Evolutionary conservation across 805 yeast species (phyloP).

Genomic region (Starmerella floris): DNA sequence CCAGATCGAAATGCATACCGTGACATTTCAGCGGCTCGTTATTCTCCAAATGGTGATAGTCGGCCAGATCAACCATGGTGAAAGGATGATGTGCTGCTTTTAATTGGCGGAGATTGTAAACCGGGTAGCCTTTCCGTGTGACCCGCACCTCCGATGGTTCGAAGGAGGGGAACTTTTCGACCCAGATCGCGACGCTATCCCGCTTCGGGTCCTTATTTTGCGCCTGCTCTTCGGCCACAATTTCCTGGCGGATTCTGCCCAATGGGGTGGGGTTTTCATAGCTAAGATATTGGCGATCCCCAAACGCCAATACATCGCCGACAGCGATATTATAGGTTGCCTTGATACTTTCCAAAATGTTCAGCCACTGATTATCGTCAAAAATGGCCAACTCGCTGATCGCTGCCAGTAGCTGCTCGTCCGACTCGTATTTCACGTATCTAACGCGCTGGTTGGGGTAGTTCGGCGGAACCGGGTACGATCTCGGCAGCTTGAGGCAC

Average conservation of each 20-base stretch:
- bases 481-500: conserved; percentile 27
- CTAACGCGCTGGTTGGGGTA: no score
- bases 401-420: conserved; percentile 2
- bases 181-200: conserved; percentile 42
- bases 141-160: conserved; percentile 38
- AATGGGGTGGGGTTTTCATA: conserved; percentile 94
- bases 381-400: conserved; percentile 7
- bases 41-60: conserved; percentile 41
- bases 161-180: conserved; percentile 84
- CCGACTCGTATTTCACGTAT: conserved; percentile 3
- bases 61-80: conserved; percentile 73
- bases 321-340: conserved; percentile 26
- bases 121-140: conserved; percentile 39
- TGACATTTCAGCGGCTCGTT: conserved; percentile 46
- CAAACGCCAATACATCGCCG: conserved; percentile 67
- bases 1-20: conserved; percentile 92
- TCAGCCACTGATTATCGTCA: conserved; percentile 11
- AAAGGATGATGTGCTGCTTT: conserved; percentile 93
- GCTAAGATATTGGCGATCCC: conserved; percentile 55
- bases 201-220: neutral
- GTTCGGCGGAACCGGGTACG: neutral
- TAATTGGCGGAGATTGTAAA: conserved; percentile 36
- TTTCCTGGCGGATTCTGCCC: conserved; percentile 65
- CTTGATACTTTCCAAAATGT: neutral
- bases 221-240: conserved; percentile 36